Evolutionary conservation across 192 early-diverging fungal genomes (phyloP).

Genomic region (Dissophora globulifera): DNA sequence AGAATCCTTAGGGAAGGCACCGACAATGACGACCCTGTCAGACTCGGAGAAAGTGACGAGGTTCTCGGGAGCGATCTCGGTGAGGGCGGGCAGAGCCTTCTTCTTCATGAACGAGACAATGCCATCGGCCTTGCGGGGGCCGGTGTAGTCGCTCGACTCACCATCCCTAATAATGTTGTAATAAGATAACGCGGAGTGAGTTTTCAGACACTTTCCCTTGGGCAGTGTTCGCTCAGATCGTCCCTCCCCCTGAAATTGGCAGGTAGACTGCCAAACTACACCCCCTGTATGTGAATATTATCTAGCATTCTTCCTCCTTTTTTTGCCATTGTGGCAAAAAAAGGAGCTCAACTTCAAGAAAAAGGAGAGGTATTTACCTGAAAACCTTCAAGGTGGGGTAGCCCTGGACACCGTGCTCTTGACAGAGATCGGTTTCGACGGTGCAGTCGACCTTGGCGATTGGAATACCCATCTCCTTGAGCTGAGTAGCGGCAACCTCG

Average conservation of each 20-base stretch:
- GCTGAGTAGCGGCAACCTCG: conserved; percentile 87
- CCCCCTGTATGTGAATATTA: conserved; percentile 1
- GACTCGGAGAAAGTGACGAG: conserved; percentile 81
- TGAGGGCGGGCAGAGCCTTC: conserved; percentile 88
- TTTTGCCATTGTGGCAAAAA: no score
- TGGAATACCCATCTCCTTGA: conserved; percentile 79
- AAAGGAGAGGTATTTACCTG: conserved; percentile 45
- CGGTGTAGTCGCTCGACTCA: conserved; percentile 79
- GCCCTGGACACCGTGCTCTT: conserved; percentile 82
- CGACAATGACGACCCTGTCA: conserved; percentile 93
- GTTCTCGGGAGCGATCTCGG: conserved; percentile 72
- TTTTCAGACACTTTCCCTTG: not conserved
- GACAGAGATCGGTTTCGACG: conserved; percentile 83
- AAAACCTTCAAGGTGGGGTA: conserved; percentile 97
- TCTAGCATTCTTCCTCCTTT: not conserved
- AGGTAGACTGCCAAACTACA: not conserved
- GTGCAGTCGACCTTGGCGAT: conserved; percentile 99
- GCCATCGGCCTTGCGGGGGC: conserved; percentile 84
- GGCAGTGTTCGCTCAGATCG: no score
- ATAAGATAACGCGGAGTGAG: not conserved
- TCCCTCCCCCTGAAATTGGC: not conserved
- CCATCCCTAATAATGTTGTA: conserved; percentile 61
- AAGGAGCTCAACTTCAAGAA: not conserved
- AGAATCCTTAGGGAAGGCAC: conserved; percentile 72
- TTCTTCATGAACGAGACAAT: conserved; percentile 96